phyloP scores from a whole-genome alignment of 352 stramenopile genomes.

The Globisporangium abappressorium region DNA sequence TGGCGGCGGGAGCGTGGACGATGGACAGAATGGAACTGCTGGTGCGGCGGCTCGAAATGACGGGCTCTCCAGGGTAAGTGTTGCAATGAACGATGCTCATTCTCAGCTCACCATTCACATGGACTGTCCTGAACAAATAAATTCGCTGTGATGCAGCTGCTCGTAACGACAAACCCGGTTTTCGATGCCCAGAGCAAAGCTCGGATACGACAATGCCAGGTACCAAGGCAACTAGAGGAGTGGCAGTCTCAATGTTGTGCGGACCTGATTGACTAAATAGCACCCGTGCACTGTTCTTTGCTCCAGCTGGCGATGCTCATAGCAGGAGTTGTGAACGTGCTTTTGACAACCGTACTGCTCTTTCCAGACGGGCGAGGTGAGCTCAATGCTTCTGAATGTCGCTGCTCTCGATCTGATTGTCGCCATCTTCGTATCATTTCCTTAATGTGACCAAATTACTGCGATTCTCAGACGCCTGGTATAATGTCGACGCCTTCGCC shows the following conservation, averaged over 20 bases:
- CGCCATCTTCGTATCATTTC: not conserved
- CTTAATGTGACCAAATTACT: not conserved
- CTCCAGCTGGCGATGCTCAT: conserved; percentile 18
- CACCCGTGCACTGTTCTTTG: not conserved
- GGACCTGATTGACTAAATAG: not conserved
- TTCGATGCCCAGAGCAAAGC: conserved; percentile 28
- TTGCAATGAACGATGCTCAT: not conserved
- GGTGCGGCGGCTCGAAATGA: conserved; percentile 6
- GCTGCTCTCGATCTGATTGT: not conserved
- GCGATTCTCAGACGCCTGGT: conserved; percentile 44
- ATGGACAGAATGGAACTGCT: not conserved
- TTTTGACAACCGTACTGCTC: conserved; percentile 30
- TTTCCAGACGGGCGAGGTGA: conserved; percentile 27
- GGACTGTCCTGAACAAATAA: not conserved
- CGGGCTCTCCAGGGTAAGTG: conserved; percentile 21
- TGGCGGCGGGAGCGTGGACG: not conserved
- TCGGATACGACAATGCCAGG: conserved; percentile 39
- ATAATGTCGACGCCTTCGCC: conserved; percentile 35
- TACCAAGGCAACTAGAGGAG: conserved; percentile 3
- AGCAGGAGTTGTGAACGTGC: conserved; percentile 19
- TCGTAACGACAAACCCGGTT: conserved; percentile 44
- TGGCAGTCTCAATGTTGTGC: not conserved
- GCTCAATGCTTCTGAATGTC: not conserved
- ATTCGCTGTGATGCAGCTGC: conserved; percentile 17
- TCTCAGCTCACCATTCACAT: not conserved